Evolutionary conservation across 495 filamentous ascomycete genomes (phyloP).

Genomic region (Daldinia bambusicola): DNA sequence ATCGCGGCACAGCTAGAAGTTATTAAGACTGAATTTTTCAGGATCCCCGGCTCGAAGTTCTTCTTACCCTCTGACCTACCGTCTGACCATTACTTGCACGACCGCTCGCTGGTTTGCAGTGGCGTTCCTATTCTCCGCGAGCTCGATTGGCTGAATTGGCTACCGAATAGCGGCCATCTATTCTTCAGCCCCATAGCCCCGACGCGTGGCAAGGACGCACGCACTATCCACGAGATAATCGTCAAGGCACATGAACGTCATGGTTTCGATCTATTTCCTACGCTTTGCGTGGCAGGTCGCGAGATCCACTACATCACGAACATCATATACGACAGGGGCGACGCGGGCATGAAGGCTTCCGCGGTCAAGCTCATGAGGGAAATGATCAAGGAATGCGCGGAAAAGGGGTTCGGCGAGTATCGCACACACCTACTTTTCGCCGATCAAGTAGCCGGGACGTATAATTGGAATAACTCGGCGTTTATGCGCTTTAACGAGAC

Average conservation of each 20-base stretch:
- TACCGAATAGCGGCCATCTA: conserved; percentile 65
- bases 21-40: conserved; percentile 59
- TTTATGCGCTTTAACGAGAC: conserved; percentile 62
- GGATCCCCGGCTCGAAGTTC: conserved; percentile 57
- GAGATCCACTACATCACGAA: conserved; percentile 67
- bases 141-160: conserved; percentile 66
- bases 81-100: conserved; percentile 46
- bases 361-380: conserved; percentile 54
- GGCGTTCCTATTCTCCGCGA: conserved; percentile 63
- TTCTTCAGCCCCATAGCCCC: conserved; percentile 67
- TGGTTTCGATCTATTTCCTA: conserved; percentile 64
- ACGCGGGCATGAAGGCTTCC: conserved; percentile 46
- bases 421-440: conserved; percentile 62
- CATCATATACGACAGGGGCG: conserved; percentile 57
- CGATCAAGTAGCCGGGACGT: conserved; percentile 63
- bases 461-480: conserved; percentile 60
- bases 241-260: conserved; percentile 50
- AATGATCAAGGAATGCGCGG: conserved; percentile 56
- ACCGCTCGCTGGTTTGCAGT: conserved; percentile 41
- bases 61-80: conserved; percentile 53
- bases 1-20: conserved; percentile 55
- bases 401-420: conserved; percentile 62
- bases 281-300: conserved; percentile 62
- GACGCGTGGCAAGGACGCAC: conserved; percentile 62
- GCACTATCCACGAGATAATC: conserved; percentile 57